Base-by-base conservation (phyloP, 805 yeast species). In the Kurtzmaniella cleridarum region DNA sequence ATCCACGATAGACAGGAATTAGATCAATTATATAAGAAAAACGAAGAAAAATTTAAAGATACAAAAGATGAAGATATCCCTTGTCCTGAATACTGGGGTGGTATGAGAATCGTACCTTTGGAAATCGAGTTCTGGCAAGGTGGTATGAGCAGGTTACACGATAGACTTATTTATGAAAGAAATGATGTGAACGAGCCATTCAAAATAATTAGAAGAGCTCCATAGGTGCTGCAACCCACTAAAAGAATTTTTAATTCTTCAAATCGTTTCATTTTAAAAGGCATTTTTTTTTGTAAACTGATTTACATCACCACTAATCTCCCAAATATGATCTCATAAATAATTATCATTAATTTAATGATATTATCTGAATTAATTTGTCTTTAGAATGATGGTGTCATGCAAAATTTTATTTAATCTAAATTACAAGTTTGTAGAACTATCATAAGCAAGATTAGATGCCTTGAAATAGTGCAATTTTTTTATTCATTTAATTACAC, bases 71-170 rank as follows among this genome's bases (percentile, higher is more conserved):
- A 76, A 27, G 79, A 80, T 29, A 78, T 93, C 32, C 95, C 95
- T 23, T 84, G 95, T 47, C 98, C 98, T 12, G 90, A 85, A 27
- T 82, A 69, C 57, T 93, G 98, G 98, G 98, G 98, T 39, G 98
- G 98, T 0, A 57, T 93, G 36, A 74, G 95, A 54, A 72, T 93
- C 13, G 79, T 84, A 31, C 98, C 98, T 4, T 64, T 86, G 34
- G 95, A 88, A 55, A 75, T 91, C 48, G 98, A 93, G 64, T 93
- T 91, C 56, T 93, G 98, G 97, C 98, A 93, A 66, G 98, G 98
- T 13, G 79, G 98, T 46, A 71, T 75, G 43, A 82, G 86, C 54
- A 76, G 98, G 59, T 69, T 91, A 37, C 98, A 93, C 60, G 98
- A 93, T 60, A 76, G 98, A 50, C 69, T 90, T 36, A 77, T 81